phyloP scores from a whole-genome alignment of 2,329 filamentous ascomycete species.

The Aspergillus arachidicola region DNA sequence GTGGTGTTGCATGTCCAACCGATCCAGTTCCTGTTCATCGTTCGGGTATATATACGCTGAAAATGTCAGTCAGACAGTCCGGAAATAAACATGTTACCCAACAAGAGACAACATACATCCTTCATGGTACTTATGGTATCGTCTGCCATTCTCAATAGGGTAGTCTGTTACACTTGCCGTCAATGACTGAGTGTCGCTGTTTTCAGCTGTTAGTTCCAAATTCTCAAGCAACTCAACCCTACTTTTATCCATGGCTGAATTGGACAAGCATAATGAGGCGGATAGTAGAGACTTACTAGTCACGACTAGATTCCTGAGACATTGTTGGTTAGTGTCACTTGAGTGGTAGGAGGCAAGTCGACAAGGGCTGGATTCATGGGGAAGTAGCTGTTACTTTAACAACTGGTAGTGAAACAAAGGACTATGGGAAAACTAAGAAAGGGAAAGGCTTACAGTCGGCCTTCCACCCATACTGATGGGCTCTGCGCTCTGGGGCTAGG shows the following conservation, averaged over 20 bases:
- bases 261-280: not conserved
- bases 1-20: constrained; percentile 59
- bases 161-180: constrained; percentile 48
- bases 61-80: constrained; percentile 18
- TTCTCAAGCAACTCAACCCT: not conserved
- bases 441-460: constrained; percentile 18
- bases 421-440: not conserved
- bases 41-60: constrained; percentile 52
- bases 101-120: constrained; percentile 35
- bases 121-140: constrained; percentile 50
- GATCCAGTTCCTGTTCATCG: constrained; percentile 58
- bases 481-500: constrained; percentile 8
- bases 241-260: not conserved
- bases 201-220: constrained; percentile 1
- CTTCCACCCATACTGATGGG: constrained; percentile 16
- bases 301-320: constrained; percentile 28
- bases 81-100: not conserved
- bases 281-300: constrained; percentile 27
- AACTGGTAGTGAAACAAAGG: constrained; percentile 1
- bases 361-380: not conserved
- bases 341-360: not conserved
- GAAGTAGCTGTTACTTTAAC: not conserved
- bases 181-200: constrained; percentile 46
- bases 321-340: constrained; percentile 22
- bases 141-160: constrained; percentile 45